Conservation (phyloP, 2,329 filamentous ascomycete genomes). For the Penicillium janthinellum region DNA sequence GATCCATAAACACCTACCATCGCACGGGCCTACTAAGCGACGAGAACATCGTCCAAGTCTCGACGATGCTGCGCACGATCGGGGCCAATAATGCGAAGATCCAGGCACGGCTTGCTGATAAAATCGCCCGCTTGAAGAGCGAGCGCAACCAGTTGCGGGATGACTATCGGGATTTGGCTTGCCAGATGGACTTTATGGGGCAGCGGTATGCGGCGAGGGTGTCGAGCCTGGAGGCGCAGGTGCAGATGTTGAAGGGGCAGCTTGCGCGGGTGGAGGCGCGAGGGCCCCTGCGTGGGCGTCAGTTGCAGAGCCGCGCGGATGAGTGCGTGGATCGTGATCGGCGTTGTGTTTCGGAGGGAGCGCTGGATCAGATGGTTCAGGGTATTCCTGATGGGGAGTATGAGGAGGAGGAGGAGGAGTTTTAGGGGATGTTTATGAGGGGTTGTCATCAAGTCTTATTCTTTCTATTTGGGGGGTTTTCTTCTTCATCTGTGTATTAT, state of each 20-base stretch:
- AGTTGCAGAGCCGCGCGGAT: background rate
- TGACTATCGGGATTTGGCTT: constrained; percentile 25
- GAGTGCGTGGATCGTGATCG: background rate
- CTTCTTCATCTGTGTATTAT: background rate
- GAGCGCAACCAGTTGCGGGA: constrained; percentile 25
- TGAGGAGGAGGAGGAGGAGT: background rate
- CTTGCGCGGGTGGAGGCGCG: constrained; percentile 1
- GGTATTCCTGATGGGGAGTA: background rate
- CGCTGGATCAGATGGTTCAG: background rate
- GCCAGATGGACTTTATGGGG: constrained; percentile 18
- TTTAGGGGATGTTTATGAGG: background rate
- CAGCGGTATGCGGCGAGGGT: constrained; percentile 19
- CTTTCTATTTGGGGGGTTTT: background rate
- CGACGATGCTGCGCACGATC: background rate
- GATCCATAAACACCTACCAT: constrained; percentile 31
- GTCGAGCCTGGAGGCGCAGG: constrained; percentile 5
- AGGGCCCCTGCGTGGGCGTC: background rate
- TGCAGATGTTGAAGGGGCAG: background rate
- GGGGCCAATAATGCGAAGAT: constrained; percentile 16
- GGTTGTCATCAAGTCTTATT: background rate
- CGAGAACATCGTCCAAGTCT: constrained; percentile 31
- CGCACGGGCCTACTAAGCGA: constrained; percentile 26
- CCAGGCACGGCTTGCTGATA: constrained; percentile 23
- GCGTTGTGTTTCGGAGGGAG: background rate
- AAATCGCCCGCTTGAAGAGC: constrained; percentile 17